Percentiles rank a stretch among this genome's conserved stretches.
Evolutionary conservation across 2,329 filamentous ascomycete species (phyloP).

Genomic region (Zasmidium cellare): DNA sequence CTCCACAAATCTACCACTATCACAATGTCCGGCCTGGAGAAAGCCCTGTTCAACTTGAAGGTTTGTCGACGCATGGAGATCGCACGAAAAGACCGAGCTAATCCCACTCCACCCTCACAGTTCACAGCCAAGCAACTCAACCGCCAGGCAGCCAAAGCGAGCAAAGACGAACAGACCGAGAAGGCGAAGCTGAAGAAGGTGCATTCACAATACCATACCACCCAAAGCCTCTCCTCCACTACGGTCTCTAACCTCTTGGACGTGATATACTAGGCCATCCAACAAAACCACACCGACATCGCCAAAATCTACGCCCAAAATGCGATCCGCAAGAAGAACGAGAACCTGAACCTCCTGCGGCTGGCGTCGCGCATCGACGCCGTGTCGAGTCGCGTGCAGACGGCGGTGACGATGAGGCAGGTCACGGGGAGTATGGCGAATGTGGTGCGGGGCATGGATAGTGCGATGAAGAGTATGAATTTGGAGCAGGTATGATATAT

Average conservation of each 20-base stretch:
- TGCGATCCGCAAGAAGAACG: constrained; percentile 63
- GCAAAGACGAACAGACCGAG: constrained; percentile 61
- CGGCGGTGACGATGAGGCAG: constrained; percentile 62
- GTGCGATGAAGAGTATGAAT: constrained; percentile 65
- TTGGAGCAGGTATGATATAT: constrained; percentile 54
- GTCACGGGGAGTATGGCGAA: constrained; percentile 63
- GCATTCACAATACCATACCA: too few relatives aligned
- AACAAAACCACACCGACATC: constrained; percentile 58
- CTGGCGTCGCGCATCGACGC: constrained; percentile 61
- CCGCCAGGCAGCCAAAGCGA: constrained; percentile 61
- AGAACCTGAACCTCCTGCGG: constrained; percentile 60
- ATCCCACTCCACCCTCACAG: constrained; percentile 37
- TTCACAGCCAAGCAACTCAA: constrained; percentile 66
- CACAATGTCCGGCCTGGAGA: constrained; percentile 61
- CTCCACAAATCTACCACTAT: not conserved
- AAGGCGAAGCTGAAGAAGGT: constrained; percentile 64
- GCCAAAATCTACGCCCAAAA: constrained; percentile 65
- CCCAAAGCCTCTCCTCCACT: not conserved
- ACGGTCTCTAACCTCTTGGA: constrained; percentile 1
- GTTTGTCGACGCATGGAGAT: constrained; percentile 34
- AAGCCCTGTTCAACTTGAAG: constrained; percentile 63
- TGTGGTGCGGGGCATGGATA: constrained; percentile 62
- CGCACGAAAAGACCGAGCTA: not conserved
- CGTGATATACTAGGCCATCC: constrained; percentile 51
- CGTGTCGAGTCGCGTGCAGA: constrained; percentile 61